Percentiles rank a stretch among this genome's conserved stretches.
These are phyloP conservation scores for Rhipidocladum racemiflorum DNA, from an alignment of 176 grass and related monocot genomes.

Conservation along the genomic window DNA sequence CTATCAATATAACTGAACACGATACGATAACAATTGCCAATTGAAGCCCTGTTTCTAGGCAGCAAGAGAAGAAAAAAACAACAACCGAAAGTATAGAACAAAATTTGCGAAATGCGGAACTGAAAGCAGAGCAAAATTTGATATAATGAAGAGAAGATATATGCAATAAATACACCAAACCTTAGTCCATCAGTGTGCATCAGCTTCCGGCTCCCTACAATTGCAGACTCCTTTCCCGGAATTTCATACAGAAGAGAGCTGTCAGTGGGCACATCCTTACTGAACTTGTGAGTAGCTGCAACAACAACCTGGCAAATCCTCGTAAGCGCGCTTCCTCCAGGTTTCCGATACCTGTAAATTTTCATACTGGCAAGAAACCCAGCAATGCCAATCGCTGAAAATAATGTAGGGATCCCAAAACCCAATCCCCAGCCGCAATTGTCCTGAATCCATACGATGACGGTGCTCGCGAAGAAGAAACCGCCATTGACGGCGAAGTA, in stretches of 20 bases:
- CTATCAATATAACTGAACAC: too few species aligned
- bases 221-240: neutral
- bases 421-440: constrained; percentile 36
- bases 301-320: constrained; percentile 45
- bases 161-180: neutral
- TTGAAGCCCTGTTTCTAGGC: too few species aligned
- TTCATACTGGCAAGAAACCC: constrained; percentile 29
- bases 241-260: constrained; percentile 31
- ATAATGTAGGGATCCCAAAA: constrained; percentile 37
- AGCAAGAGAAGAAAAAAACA: neutral
- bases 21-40: too few species aligned
- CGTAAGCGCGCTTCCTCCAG: constrained; percentile 32
- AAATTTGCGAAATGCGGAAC: neutral
- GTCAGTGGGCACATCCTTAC: constrained; percentile 15
- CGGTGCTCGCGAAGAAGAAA: constrained; percentile 17
- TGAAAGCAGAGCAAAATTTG: neutral
- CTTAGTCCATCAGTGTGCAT: constrained; percentile 27
- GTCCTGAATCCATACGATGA: constrained; percentile 42
- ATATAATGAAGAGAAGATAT: neutral
- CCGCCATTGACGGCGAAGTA: constrained; percentile 31
- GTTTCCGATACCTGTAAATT: constrained; percentile 27
- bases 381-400: constrained; percentile 12
- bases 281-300: constrained; percentile 27
- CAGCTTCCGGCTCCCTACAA: constrained; percentile 25
- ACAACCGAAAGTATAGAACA: neutral